Evolutionary conservation across 1,139 yeast species (phyloP), one percentile per base, ranked within the genome.

Genomic region (Trichomonascaceae sp.): DNA sequence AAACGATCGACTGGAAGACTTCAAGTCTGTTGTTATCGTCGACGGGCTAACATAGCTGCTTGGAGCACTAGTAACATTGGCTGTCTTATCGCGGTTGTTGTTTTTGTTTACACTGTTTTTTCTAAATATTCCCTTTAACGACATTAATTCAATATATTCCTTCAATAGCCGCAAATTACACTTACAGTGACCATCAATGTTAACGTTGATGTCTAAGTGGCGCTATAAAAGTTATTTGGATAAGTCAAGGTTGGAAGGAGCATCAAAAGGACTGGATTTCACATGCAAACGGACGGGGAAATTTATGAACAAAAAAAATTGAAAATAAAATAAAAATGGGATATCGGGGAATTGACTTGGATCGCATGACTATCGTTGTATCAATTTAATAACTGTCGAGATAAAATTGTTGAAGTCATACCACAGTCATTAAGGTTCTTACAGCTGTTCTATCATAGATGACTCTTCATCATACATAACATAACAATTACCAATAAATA

Each of bases 21-120:
- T 27, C 8, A 39, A 30, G n/a, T 22, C 12, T 13, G 36, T 27
- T 9, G 36, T 19, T 17, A 24, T 13, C 6, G 17, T 43, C n/a
- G 49, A 17, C 10, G 49, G 49, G 19, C 43, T 15, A 38, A 9
- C 30, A 12, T 32, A 46, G 15, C 43, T 46, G 24, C 49, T 46
- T 15, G 49, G 49, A 2, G 43, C 49, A 46, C 49, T 46, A 27
- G 36, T 17, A 9, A 36, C 41, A 36, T 36, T 36, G 8, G n/a
- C 41, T n/a, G 41, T 13, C 15, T 36, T 15, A 17, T 15, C 17
- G 9, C n/a, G 41, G 41, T 17, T 36, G 17, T 36, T 36, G 17
- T 12, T 36, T 15, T 36, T 36, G 41, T 6, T 36, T 36, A 9
- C 13, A 13, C 41, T 15, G 17, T 36, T 36, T 36, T 13, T 36